phyloP scores from a whole-genome alignment of 164 flowering plant genomes.

The Paratinospora sagittata region DNA sequence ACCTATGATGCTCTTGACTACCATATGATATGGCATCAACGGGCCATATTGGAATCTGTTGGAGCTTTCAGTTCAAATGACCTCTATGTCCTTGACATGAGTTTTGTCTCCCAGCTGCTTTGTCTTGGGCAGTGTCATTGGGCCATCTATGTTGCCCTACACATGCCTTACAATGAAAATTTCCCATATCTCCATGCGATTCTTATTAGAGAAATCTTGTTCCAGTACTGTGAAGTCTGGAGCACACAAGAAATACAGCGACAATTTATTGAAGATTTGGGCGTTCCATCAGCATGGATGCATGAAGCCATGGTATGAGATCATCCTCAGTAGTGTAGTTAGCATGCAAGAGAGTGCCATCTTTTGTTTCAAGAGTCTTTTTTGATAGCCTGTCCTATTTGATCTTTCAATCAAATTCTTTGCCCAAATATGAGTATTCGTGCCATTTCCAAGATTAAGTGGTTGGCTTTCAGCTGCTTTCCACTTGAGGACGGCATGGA shows the following conservation, averaged over 20 bases:
- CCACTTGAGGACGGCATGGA: not conserved
- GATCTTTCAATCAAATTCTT: too few species aligned
- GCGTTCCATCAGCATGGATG: constrained; percentile 79
- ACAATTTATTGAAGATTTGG: constrained; percentile 73
- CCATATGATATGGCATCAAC: constrained; percentile 99
- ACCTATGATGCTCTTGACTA: constrained; percentile 91
- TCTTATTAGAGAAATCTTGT: constrained; percentile 80
- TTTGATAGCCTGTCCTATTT: too few species aligned
- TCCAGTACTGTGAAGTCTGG: constrained; percentile 92
- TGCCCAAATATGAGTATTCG: too few species aligned
- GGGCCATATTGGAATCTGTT: constrained; percentile 78
- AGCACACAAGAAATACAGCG: constrained; percentile 61
- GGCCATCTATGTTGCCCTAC: constrained; percentile 98
- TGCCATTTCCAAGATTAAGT: too few species aligned
- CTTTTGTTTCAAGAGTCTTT: not conserved
- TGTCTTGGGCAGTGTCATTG: constrained; percentile 82
- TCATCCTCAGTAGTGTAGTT: not conserved
- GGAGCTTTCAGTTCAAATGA: constrained; percentile 76
- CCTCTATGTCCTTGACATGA: constrained; percentile 92
- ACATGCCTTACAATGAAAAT: constrained; percentile 72
- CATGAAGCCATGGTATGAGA: constrained; percentile 87
- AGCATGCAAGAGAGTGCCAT: not conserved
- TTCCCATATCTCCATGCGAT: constrained; percentile 71
- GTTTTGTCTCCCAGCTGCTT: constrained; percentile 76
- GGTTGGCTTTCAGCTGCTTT: too few species aligned